Conservation (phyloP, 441 rosid genomes). For the Sinapis alba region DNA sequence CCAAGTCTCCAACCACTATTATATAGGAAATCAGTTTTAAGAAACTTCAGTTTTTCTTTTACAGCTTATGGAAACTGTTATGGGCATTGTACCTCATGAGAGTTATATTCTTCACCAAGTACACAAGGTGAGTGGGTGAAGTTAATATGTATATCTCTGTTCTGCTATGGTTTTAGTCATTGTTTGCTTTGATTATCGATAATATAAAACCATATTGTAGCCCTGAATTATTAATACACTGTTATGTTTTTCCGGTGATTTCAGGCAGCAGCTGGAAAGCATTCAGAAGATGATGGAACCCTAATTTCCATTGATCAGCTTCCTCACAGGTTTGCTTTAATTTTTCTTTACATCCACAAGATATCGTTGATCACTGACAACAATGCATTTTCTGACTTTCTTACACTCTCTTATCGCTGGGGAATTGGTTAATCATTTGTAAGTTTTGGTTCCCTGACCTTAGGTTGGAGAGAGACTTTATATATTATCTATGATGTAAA, state of each 20-base stretch:
- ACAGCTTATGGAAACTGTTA: constrained; percentile 76
- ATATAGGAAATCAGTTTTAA: not conserved
- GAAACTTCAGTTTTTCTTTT: constrained; percentile 3
- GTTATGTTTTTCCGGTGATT: constrained; percentile 11
- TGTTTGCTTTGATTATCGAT: not conserved
- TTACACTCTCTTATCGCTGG: not conserved
- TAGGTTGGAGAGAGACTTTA: not conserved
- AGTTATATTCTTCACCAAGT: constrained; percentile 88
- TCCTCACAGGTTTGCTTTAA: constrained; percentile 61
- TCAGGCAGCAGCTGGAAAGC: constrained; percentile 75
- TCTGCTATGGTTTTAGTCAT: not conserved
- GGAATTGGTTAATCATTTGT: not conserved
- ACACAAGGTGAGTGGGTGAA: constrained; percentile 56
- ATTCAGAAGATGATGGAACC: constrained; percentile 67
- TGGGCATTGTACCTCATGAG: constrained; percentile 96
- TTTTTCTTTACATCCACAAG: not conserved
- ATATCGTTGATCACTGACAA: not conserved
- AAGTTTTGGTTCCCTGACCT: not conserved
- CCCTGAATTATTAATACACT: not conserved
- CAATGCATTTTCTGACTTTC: not conserved
- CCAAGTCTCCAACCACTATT: not conserved
- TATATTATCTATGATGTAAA: not conserved
- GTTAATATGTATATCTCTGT: not conserved
- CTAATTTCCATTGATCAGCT: constrained; percentile 70
- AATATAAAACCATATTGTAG: not conserved